Evolutionary conservation across 2,329 filamentous ascomycete species (phyloP), one percentile per base, ranked within the genome.

Genomic region (Volutella citrinella): DNA sequence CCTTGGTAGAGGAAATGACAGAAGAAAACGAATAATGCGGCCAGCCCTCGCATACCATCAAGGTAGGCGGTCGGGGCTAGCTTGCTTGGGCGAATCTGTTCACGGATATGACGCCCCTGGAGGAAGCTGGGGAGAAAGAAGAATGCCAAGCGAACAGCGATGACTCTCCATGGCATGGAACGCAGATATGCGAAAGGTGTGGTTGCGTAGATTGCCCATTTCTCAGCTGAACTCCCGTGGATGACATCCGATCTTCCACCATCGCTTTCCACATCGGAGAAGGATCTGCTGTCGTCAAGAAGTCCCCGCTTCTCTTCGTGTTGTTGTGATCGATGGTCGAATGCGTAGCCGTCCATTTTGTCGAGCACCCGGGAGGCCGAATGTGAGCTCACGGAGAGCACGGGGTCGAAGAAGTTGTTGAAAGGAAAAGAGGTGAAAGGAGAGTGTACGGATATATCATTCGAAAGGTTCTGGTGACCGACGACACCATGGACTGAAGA

Each of bases 11-110:
- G 66, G 49, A 70, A 74, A 55, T 78, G 74, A 45, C 73, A 78
- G 54, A 76, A 71, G 54, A 71, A 73, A 42, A 78, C 74, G 38
- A 72, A 65, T 19, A 78, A 62, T 6, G 74, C 73, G 23, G 74
- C 74, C 10, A 78, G 53, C 11, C 74, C 74, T 41, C 74, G 68
- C 63, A 78, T 71, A 40, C 74, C 74, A 46, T 78, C 75, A 28
- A 78, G 70, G 46, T 78, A 77, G 7, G 74, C 66, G 8, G 74
- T 78, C 12, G 74, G 73, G 21, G 64, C 54, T n/a, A 71, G 56
- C 29, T 63, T 65, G 16, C 64, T 55, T 5, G 60, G 54, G n/a
- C 61, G 60, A 30, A 60, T 59, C 30, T 63, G 58, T 33, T 69
- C 64, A 23, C 65, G 56, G 20, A 59, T 59, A 37, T 67, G 54